A percentile compares a stretch with the other conserved stretches of the same genome.
These are phyloP conservation scores for Lenzites betulinus DNA, from an alignment of 768 basidiomycete genomes.

Conservation along the genomic window DNA sequence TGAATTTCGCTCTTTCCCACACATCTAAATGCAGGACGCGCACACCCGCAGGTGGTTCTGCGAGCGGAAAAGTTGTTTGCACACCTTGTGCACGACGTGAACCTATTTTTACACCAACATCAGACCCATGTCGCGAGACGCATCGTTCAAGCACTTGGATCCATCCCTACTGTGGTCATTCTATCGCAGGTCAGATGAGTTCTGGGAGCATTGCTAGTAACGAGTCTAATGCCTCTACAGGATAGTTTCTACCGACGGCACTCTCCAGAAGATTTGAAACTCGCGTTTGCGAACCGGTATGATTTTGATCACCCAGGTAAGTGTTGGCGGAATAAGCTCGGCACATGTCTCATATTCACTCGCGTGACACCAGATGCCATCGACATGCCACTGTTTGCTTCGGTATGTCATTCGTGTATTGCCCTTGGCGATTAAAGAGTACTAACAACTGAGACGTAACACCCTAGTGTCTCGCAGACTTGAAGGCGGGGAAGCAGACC, in stretches of 20 bases:
- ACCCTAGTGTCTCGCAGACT: slow-evolving; percentile 74
- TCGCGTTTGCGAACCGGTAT: slow-evolving; percentile 79
- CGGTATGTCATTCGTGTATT: slow-evolving; percentile 49
- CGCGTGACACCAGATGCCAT: slow-evolving; percentile 58
- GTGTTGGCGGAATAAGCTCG: not conserved
- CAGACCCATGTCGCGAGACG: slow-evolving; percentile 87
- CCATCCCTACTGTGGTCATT: slow-evolving; percentile 86
- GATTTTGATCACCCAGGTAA: slow-evolving; percentile 84
- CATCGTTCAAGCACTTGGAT: slow-evolving; percentile 79
- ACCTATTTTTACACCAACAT: slow-evolving; percentile 3
- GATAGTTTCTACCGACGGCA: slow-evolving; percentile 94
- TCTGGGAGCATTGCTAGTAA: no score
- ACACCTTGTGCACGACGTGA: not conserved
- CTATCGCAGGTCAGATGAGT: slow-evolving; percentile 69
- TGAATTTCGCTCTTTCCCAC: not conserved
- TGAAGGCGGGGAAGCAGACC: slow-evolving; percentile 80
- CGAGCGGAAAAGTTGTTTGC: slow-evolving; percentile 74
- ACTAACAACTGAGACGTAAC: not conserved
- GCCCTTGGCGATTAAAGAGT: no score
- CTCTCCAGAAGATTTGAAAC: slow-evolving; percentile 71
- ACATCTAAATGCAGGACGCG: not conserved
- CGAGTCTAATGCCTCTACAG: slow-evolving; percentile 38
- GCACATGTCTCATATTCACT: not conserved
- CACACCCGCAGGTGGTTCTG: slow-evolving; percentile 67
- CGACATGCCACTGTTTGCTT: slow-evolving; percentile 84